These are phyloP conservation scores for Macaranga tanarius DNA, from an alignment of 441 rosid genomes.

Conservation along the genomic window DNA sequence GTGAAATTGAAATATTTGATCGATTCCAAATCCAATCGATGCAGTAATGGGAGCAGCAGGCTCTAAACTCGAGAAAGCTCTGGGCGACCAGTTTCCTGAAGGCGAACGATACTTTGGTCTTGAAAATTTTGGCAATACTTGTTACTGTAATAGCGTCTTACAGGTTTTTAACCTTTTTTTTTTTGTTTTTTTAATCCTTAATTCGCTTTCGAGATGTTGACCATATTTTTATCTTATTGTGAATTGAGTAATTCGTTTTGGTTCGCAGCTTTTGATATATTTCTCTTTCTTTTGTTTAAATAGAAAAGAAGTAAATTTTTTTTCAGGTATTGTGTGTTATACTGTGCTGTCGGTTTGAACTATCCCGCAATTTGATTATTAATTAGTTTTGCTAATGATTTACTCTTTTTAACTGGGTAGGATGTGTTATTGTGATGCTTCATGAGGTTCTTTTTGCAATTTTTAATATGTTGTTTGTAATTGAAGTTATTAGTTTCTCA, in stretches of 20 bases:
- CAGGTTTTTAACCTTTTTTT: constrained; percentile 51
- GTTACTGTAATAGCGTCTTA: constrained; percentile 95
- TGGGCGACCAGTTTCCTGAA: constrained; percentile 99
- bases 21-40: constrained; percentile 19
- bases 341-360: too few relatives aligned
- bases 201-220: not conserved
- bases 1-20: constrained; percentile 14
- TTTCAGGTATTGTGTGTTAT: too few relatives aligned
- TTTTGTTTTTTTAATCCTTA: not conserved
- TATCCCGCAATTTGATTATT: too few relatives aligned
- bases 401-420: too few relatives aligned
- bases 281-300: too few relatives aligned
- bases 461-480: too few relatives aligned
- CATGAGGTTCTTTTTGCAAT: too few relatives aligned
- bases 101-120: constrained; percentile 98
- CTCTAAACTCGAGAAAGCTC: constrained; percentile 97
- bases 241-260: not conserved
- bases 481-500: too few relatives aligned
- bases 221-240: not conserved
- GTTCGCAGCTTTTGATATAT: not conserved
- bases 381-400: too few relatives aligned
- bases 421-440: too few relatives aligned
- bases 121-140: constrained; percentile 97
- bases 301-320: too few relatives aligned
- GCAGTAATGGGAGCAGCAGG: constrained; percentile 94